These are phyloP conservation scores for Psilocybe azurescens DNA, from an alignment of 768 basidiomycete genomes.

Conservation along the genomic window DNA sequence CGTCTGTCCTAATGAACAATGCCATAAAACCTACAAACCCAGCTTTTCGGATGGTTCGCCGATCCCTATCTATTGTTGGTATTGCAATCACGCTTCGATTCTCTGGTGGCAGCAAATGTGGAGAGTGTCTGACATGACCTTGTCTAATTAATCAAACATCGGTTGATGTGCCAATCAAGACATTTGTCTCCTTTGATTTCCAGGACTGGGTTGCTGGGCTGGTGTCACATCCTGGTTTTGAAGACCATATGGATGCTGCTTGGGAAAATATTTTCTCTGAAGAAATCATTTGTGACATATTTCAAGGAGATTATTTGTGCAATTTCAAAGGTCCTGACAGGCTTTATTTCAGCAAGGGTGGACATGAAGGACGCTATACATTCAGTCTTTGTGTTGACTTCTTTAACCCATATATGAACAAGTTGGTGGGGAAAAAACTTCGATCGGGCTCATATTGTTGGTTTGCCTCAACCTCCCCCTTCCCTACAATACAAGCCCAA, in stretches of 20 bases:
- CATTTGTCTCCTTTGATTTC: conserved; percentile 1
- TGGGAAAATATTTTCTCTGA: not conserved
- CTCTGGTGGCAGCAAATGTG: not conserved
- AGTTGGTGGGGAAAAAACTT: conserved; percentile 11
- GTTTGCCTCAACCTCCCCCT: conserved; percentile 34
- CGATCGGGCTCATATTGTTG: conserved; percentile 31
- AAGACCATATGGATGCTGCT: conserved; percentile 7
- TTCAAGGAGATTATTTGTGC: conserved; percentile 1
- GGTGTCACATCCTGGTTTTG: conserved; percentile 1
- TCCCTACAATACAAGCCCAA: conserved; percentile 33
- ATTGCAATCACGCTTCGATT: conserved; percentile 4
- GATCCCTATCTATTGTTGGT: conserved; percentile 7
- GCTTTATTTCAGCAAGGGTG: not conserved
- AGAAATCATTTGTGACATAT: not conserved
- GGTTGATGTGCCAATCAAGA: conserved; percentile 7
- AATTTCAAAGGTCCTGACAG: conserved; percentile 12
- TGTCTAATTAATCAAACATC: not conserved
- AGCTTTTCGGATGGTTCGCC: conserved; percentile 2
- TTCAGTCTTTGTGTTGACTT: conserved; percentile 10
- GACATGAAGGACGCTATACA: not conserved
- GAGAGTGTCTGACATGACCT: not conserved
- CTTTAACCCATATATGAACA: conserved; percentile 11
- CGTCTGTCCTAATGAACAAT: conserved; percentile 14
- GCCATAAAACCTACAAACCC: conserved; percentile 12
- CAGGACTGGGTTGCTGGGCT: conserved; percentile 9